These are phyloP conservation scores for Leishmania tropica DNA, from an alignment of 208 protist genomes.

Conservation along the genomic window DNA sequence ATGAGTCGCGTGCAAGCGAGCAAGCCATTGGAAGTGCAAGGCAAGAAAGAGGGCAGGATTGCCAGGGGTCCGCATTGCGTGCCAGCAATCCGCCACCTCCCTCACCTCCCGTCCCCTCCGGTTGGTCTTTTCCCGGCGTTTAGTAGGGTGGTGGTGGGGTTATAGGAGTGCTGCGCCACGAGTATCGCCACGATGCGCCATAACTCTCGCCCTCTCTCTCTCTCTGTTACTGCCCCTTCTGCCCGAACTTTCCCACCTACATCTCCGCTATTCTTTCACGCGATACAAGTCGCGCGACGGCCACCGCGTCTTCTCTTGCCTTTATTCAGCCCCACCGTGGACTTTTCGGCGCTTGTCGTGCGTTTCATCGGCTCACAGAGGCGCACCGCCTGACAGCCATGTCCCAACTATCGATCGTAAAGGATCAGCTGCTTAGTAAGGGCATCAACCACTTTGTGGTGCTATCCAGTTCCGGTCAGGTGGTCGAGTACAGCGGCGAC, in stretches of 20 bases:
- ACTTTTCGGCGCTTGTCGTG: neutral
- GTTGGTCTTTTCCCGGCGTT: neutral
- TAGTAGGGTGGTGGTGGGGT: neutral
- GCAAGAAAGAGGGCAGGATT: neutral
- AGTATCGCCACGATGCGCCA: neutral
- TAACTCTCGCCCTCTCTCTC: neutral
- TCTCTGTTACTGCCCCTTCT: too few relatives aligned
- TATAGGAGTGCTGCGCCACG: neutral
- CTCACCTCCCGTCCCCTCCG: neutral
- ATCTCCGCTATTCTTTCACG: neutral
- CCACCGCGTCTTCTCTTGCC: neutral
- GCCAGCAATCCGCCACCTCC: too few relatives aligned
- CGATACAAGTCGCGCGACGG: neutral
- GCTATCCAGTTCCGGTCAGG: constrained; percentile 59
- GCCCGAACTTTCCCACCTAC: neutral
- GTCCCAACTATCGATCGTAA: constrained; percentile 70
- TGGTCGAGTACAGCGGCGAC: constrained; percentile 79
- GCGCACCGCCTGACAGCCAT: constrained; percentile 17
- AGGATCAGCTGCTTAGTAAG: constrained; percentile 85
- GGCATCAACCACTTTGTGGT: constrained; percentile 88
- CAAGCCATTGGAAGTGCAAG: neutral
- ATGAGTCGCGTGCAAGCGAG: neutral
- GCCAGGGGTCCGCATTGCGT: neutral
- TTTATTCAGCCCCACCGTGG: neutral
- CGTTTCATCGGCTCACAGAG: neutral